Base-by-base conservation (phyloP, 129 eudicot species). In the Logfia minima region DNA sequence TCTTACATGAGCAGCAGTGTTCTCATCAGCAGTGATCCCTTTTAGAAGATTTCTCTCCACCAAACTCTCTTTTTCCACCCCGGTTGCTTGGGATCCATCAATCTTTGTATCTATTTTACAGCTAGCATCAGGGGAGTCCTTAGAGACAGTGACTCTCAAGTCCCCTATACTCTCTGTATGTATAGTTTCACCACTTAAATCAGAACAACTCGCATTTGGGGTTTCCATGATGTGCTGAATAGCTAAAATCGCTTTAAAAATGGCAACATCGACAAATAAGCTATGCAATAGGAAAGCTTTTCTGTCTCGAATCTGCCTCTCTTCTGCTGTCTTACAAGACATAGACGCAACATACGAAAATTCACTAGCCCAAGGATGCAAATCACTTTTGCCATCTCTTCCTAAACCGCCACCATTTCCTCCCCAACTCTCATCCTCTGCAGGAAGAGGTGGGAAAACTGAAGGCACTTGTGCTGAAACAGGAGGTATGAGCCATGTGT, bases 401-500 rank as follows among this genome's bases (percentile, higher is more conserved):
- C 99, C 96, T 22, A 88, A 83, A 71, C 99, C 99, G 35, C 99
- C 99, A 61, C 99, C 99, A 81, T 92, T 86, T 65, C 96, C 99
- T 72, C 99, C 99, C 99, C 99, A 95, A 56, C 85, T 78, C 85
- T 95, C 95, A 72, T 95, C 99, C 83, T 95, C 99, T 48, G 87
- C 74, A 21, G 97, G 99, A 39, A 95, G 92, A 82, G 92, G 90
- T 59, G 97, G 96, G 68, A 92, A 95, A 80, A 78, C 61, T n/a
- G 96, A 83, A 28, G 94, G 95, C 51, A 86, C 83, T 74, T 86
- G 96, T 55, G 97, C 94, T 72, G 96, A 91, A 77, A 85, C 86
- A n/a, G 99, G 99, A 45, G 97, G 99, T 64, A 95, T 88, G 79
- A 95, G 99, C 99, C 99, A 95, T 62, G 99, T 95, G 83, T 95